Evolutionary conservation across 202 grass and related monocot species (phyloP).

Genomic region (Dendrocalamus latiflorus): DNA sequence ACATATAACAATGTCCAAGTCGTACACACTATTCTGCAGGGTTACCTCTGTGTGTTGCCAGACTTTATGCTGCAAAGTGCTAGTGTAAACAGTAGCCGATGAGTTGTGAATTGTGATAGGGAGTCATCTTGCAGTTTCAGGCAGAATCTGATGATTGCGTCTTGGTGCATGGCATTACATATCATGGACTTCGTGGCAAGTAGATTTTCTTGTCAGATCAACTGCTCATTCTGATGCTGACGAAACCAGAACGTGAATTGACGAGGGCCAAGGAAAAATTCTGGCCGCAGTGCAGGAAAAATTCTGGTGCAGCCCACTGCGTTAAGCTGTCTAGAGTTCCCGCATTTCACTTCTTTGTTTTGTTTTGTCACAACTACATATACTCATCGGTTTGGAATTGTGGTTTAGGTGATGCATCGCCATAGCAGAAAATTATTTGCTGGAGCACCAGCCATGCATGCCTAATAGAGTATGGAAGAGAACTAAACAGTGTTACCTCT

Average conservation of each 20-base stretch:
- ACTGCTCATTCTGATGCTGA: too few species aligned
- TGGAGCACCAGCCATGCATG: neutral
- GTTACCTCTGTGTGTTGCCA: neutral
- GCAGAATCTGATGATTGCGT: neutral
- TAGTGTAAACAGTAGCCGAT: neutral
- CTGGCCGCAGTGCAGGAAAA: too few species aligned
- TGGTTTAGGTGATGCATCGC: neutral
- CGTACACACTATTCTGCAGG: too few species aligned
- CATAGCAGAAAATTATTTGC: neutral
- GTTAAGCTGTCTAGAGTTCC: too few species aligned
- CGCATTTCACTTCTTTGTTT: too few species aligned
- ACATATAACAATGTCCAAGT: too few species aligned
- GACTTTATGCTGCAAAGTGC: neutral
- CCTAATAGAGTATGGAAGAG: neutral
- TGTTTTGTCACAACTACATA: neutral
- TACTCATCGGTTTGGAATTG: neutral
- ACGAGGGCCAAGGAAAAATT: too few species aligned
- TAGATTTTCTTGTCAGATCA: neutral
- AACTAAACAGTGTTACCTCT: neutral
- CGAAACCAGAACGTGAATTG: too few species aligned
- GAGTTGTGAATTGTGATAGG: neutral
- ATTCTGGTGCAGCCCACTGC: too few species aligned
- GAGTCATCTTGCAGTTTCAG: neutral
- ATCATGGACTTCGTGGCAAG: neutral
- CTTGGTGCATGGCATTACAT: neutral